Evolutionary conservation across 495 filamentous ascomycete species (phyloP).

Genomic region (Xanthoparmelia taractica): DNA sequence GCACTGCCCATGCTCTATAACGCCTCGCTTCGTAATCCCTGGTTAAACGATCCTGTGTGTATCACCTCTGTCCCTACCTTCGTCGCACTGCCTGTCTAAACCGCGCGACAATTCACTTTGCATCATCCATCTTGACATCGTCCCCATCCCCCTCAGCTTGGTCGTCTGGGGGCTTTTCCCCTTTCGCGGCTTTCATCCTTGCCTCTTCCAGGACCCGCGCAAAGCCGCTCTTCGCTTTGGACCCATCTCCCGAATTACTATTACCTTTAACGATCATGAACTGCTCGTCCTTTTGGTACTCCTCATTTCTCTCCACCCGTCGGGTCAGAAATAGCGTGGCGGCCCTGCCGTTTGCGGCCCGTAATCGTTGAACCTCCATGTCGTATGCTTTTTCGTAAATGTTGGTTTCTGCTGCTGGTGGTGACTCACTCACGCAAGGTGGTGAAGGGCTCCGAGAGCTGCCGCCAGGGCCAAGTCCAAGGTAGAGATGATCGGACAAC

Average conservation of each 20-base stretch:
- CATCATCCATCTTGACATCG: conserved; percentile 10
- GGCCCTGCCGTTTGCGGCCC: conserved; percentile 32
- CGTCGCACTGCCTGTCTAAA: conserved; percentile 6
- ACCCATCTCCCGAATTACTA: background rate
- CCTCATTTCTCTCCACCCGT: conserved; percentile 46
- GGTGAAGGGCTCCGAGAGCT: conserved; percentile 25
- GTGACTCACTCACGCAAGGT: conserved; percentile 66
- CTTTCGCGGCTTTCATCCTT: conserved; percentile 24
- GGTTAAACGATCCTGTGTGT: conserved; percentile 11
- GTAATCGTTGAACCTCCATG: conserved; percentile 69
- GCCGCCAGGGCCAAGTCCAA: conserved; percentile 60
- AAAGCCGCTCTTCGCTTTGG: conserved; percentile 20
- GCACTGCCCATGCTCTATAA: conserved; percentile 5
- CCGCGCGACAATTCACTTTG: conserved; percentile 2
- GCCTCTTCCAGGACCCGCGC: conserved; percentile 27
- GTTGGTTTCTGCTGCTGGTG: conserved; percentile 67
- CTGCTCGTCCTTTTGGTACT: conserved; percentile 31
- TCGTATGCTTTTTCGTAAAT: conserved; percentile 85
- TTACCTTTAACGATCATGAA: conserved; percentile 6
- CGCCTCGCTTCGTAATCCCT: conserved; percentile 21
- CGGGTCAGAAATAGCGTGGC: conserved; percentile 51
- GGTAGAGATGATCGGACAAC: conserved; percentile 53
- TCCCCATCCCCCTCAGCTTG: conserved; percentile 2
- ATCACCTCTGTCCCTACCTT: background rate
- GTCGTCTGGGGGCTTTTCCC: conserved; percentile 8